These are phyloP conservation scores for Rhododendron ferrugineum DNA, from an alignment of 148 eudicot species.

Conservation along the genomic window DNA sequence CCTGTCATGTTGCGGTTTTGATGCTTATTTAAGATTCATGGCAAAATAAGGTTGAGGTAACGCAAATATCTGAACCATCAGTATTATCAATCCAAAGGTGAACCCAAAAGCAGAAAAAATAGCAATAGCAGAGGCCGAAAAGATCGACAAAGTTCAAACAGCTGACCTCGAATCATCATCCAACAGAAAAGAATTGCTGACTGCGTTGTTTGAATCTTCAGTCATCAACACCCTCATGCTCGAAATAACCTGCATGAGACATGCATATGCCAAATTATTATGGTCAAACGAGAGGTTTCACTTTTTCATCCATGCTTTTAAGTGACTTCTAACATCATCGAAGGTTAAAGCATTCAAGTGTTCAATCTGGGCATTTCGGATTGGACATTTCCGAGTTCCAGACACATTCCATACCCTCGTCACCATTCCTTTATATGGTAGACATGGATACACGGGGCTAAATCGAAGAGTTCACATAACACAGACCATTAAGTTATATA, in stretches of 20 bases:
- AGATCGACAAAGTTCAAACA: not conserved
- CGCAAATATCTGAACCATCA: not conserved
- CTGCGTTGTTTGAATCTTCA: slow-evolving; percentile 82
- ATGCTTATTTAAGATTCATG: not conserved
- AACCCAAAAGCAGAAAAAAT: not conserved
- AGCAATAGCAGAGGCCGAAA: not conserved
- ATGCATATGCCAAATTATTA: slow-evolving; percentile 9
- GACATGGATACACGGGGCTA: not conserved
- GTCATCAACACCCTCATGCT: slow-evolving; percentile 90
- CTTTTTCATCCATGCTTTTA: not conserved
- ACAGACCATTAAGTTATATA: not conserved
- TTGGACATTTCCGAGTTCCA: not conserved
- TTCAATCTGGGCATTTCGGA: not conserved
- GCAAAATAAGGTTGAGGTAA: not conserved
- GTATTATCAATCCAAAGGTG: not conserved
- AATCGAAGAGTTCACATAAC: not conserved
- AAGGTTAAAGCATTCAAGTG: not conserved
- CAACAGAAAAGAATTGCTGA: slow-evolving; percentile 81
- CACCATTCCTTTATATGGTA: not conserved
- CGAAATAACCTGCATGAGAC: slow-evolving; percentile 68
- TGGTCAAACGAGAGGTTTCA: not conserved
- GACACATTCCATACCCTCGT: not conserved
- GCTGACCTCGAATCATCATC: slow-evolving; percentile 92
- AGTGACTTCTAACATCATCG: not conserved
- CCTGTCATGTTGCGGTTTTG: not conserved